These are phyloP conservation scores for Epichloe bromicola DNA, from an alignment of 2,329 filamentous ascomycete genomes.

Conservation along the genomic window DNA sequence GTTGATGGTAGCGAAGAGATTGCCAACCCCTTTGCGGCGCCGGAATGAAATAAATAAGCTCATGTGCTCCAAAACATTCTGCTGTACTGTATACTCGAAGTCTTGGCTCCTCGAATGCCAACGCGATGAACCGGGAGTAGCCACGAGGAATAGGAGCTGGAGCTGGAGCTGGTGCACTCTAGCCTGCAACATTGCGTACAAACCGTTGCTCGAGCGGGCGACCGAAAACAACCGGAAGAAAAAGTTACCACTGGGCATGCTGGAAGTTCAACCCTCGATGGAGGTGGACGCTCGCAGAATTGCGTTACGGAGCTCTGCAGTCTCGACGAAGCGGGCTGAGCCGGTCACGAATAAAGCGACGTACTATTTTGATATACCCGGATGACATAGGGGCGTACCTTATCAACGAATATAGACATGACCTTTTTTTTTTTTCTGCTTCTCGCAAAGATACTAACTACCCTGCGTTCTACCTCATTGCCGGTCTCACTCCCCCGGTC, in stretches of 20 bases:
- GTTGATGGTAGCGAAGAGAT: conserved; percentile 94
- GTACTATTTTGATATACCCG: background rate
- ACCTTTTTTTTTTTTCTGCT: background rate
- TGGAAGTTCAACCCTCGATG: background rate
- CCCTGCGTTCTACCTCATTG: background rate
- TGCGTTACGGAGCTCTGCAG: background rate
- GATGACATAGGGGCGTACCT: background rate
- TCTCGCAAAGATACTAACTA: background rate
- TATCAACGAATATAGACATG: conserved; percentile 1
- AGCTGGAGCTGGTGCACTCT: too few relatives aligned
- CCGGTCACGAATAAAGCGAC: background rate
- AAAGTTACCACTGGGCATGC: too few relatives aligned
- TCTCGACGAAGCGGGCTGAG: background rate
- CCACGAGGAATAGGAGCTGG: too few relatives aligned
- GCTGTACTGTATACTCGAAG: background rate
- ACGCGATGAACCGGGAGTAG: too few relatives aligned
- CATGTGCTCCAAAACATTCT: background rate
- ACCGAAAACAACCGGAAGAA: too few relatives aligned
- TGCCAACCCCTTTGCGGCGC: conserved; percentile 76
- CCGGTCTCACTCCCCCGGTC: too few relatives aligned
- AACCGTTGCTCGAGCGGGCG: background rate
- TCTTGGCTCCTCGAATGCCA: background rate
- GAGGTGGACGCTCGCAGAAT: background rate
- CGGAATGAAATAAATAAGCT: conserved; percentile 12
- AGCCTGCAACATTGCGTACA: background rate